Evolutionary conservation across 768 basidiomycete species (phyloP).

Genomic region (Mycena haematopus): DNA sequence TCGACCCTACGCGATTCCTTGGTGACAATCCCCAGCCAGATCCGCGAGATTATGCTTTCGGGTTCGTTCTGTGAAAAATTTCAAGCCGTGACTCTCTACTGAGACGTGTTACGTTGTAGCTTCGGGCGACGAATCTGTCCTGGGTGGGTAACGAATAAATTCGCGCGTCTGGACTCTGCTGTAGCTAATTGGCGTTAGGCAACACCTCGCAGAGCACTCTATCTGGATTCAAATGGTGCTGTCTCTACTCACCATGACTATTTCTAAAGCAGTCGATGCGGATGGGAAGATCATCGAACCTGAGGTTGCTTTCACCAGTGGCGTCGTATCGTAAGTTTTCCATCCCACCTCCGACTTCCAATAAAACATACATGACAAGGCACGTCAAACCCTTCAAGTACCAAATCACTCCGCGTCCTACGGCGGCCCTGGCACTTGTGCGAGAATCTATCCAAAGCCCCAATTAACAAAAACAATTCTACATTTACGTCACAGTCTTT

Average conservation of each 20-base stretch:
- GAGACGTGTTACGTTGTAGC: conserved; percentile 1
- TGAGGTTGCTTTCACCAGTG: conserved; percentile 41
- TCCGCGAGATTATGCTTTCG: conserved; percentile 34
- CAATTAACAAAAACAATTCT: background rate
- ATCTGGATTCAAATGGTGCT: conserved; percentile 43
- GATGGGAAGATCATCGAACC: conserved; percentile 44
- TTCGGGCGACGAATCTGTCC: conserved; percentile 32
- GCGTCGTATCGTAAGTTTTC: conserved; percentile 30
- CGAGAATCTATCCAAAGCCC: conserved; percentile 4
- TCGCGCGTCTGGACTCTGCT: background rate
- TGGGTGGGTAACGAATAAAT: conserved; percentile 2
- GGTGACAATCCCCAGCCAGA: conserved; percentile 28
- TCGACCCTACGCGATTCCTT: conserved; percentile 34
- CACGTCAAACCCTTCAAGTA: conserved; percentile 25
- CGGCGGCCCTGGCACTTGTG: conserved; percentile 9
- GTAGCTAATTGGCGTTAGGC: conserved; percentile 5
- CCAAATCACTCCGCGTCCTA: conserved; percentile 9
- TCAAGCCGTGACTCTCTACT: background rate
- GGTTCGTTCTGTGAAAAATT: conserved; percentile 14
- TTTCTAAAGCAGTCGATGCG: conserved; percentile 45
- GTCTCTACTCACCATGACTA: conserved; percentile 52
- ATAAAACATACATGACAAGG: background rate
- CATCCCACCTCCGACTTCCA: background rate
- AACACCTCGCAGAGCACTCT: conserved; percentile 32
- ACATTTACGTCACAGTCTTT: background rate